Evolutionary conservation across 1,284 basidiomycete species (phyloP), one percentile per base, ranked within the genome.

Genomic region (Mycena sp.): DNA sequence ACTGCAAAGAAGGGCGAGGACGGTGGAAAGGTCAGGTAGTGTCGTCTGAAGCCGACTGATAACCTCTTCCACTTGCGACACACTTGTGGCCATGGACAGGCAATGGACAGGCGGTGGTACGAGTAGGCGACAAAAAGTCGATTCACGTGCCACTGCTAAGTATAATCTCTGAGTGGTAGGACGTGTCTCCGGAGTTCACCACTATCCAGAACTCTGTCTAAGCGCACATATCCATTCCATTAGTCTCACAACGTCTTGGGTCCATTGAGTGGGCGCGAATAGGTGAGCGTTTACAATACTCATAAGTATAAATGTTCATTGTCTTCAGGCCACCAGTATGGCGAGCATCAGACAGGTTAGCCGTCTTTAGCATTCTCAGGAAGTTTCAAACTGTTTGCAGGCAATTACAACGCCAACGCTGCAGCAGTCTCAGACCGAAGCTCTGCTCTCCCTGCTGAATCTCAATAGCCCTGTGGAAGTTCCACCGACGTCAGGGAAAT

Each of bases 391-490:
- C 10, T 19, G n/a, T 45, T 19, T 32, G 28, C 29, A 67, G 65
- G 52, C 59, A 17, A 45, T 58, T 48, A 58, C 53, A 25, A 17
- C 58, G 1, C 58, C 74, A 45, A 92, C 92, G 2, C 80, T 95
- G 63, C 92, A 94, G 72, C 88, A 92, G 74, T 82, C 87, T n/a
- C 93, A 95, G 77, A 92, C 92, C 16, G 80, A 84, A 67, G 90
- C 92, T 16, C 78, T 95, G 41, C 83, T 93, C 19, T 78, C 83
- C 19, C 74, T 92, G 23, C 83, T 92, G 63, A 88, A 86, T 74
- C 81, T 91, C 63, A 88, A 89, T 73, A 74, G 80, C 69, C 71
- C 85, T 64, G 67, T 80, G 70, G 83, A 90, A 21, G 59, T 79
- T 25, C 50, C 70, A 14, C 65, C 76, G 41, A 63, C 73, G 6